Evolutionary conservation across 805 yeast genomes (phyloP), one percentile per base, ranked within the genome.

Genomic region (Saccharomyces cerevisiae): DNA sequence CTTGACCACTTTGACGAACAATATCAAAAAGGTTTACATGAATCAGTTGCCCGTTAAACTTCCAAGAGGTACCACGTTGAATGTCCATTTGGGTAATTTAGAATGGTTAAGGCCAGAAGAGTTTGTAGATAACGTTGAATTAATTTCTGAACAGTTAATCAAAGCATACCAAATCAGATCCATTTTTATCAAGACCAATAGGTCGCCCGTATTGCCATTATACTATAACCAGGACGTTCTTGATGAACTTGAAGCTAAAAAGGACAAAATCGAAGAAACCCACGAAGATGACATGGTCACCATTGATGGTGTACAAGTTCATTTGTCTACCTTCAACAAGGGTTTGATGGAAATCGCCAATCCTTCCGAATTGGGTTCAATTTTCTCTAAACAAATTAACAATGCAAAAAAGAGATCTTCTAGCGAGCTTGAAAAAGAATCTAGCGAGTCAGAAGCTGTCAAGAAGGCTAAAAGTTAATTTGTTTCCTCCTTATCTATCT

Each of bases 151-250:
- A 27, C 70, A 74, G 51, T 77, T 89, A 58, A 64, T 73, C 22
- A 62, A 62, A 24, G 61, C 65, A 26, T 72, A 72, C 41, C 70
- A 70, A 46, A 77, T 81, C 66, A 85, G 82, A 71, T 79, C 80
- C 41, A 73, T 85, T 32, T 81, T 79, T 64, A 68, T 87, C 57
- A 89, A 89, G 73, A 77, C 92, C 11, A 73, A 76, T 54, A 70
- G 72, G 46, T 88, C 96, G 22, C 96, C 97, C 22, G 80, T 91
- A 8, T 75, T 94, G 62, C 98, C 99, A 48, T 75, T 94, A 56
- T 94, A 76, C 71, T 81, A 84, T 65, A 76, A 85, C 48, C 84
- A 85, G 30, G 77, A 66, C 48, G 73, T 71, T 11, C 67, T 74
- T 50, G 72, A 72, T 30, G 74, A 70, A 50, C 72, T 69, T 11